Conservation (phyloP, 805 yeast genomes). For the Nakazawaea populi region DNA sequence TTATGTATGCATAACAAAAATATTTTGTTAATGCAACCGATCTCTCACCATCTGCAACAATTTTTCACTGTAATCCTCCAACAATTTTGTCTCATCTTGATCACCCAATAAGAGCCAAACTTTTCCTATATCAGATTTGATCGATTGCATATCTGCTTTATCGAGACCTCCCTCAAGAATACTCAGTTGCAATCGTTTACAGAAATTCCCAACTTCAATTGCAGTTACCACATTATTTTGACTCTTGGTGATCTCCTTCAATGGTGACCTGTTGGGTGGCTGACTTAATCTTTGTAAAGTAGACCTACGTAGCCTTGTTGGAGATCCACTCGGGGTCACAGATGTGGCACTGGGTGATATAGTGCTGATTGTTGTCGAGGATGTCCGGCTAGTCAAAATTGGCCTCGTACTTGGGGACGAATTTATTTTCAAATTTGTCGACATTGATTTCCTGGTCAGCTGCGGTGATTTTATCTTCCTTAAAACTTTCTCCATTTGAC, state of each 20-base stretch:
- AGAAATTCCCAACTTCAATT: conserved; percentile 13
- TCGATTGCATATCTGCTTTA: conserved; percentile 16
- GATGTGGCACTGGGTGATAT: conserved; percentile 1
- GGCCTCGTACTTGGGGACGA: background rate
- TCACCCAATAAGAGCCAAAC: conserved; percentile 16
- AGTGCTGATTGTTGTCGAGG: conserved; percentile 10
- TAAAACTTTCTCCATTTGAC: background rate
- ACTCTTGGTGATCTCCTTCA: conserved; percentile 1
- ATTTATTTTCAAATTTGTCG: too few species aligned
- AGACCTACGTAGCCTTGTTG: background rate
- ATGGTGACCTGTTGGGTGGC: conserved; percentile 2
- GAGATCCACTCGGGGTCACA: background rate
- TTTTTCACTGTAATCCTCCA: conserved; percentile 33
- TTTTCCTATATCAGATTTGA: conserved; percentile 18
- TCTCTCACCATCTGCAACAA: conserved; percentile 24
- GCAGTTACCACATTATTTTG: background rate
- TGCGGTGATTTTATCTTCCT: conserved; percentile 19
- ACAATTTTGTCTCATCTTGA: conserved; percentile 18
- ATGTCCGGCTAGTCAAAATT: background rate
- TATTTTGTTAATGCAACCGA: conserved; percentile 15
- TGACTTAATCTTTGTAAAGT: conserved; percentile 4
- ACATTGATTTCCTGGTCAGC: background rate
- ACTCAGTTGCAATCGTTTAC: conserved; percentile 13
- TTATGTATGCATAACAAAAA: background rate
- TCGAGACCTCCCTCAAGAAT: conserved; percentile 13